Conservation (phyloP, 2,329 filamentous ascomycete genomes). For the Samsoniella hepiali region DNA sequence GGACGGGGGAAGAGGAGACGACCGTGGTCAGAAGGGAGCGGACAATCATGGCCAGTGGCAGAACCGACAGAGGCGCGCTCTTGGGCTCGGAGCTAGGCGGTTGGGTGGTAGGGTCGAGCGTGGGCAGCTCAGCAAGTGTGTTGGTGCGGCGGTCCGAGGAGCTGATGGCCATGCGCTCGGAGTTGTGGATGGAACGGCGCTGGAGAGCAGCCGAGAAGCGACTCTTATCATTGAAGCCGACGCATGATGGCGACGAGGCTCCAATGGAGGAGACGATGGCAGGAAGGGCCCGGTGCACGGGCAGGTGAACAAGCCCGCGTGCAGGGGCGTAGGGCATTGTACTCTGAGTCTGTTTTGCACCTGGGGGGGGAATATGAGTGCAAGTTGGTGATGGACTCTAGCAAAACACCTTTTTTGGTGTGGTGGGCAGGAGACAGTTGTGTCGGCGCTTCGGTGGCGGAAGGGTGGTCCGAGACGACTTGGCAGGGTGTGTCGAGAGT, state of each 20-base stretch:
- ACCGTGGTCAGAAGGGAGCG: slow-evolving; percentile 67
- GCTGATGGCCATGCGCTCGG: slow-evolving; percentile 34
- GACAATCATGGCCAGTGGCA: slow-evolving; percentile 64
- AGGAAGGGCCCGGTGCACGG: slow-evolving; percentile 20
- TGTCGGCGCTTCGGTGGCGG: not conserved
- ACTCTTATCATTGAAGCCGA: slow-evolving; percentile 18
- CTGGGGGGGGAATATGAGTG: slow-evolving; percentile 4
- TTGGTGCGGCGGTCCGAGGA: slow-evolving; percentile 36
- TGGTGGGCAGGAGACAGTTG: not conserved
- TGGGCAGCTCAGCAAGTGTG: slow-evolving; percentile 32
- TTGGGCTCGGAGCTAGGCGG: slow-evolving; percentile 27
- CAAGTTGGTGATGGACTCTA: slow-evolving; percentile 7
- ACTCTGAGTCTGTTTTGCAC: slow-evolving; percentile 21
- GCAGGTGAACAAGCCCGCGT: slow-evolving; percentile 24
- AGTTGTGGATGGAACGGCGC: slow-evolving; percentile 35
- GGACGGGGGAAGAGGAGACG: slow-evolving; percentile 65
- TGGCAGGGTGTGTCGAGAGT: not conserved
- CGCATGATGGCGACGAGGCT: slow-evolving; percentile 19
- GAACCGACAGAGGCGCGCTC: slow-evolving; percentile 56
- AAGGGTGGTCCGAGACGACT: slow-evolving; percentile 11
- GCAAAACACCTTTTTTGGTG: not conserved
- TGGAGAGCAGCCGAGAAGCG: slow-evolving; percentile 17
- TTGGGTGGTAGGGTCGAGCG: slow-evolving; percentile 28
- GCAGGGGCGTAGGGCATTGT: slow-evolving; percentile 26
- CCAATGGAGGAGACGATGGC: slow-evolving; percentile 15